Evolutionary conservation across 352 stramenopile species (phyloP).

Genomic region (Phytophthora fragariae): DNA sequence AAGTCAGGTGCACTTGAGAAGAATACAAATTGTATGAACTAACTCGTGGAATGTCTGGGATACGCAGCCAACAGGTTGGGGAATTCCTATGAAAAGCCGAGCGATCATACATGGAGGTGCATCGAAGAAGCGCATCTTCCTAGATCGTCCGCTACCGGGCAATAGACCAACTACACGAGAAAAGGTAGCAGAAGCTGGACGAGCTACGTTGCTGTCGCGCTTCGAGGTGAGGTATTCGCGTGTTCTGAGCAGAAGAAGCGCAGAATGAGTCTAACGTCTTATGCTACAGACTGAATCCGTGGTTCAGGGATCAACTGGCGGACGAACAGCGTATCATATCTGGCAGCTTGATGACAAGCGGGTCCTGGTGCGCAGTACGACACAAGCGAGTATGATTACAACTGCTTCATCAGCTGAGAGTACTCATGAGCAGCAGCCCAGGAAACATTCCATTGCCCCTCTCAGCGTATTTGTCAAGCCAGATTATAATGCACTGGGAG

Average conservation of each 20-base stretch:
- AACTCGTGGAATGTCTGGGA: neutral
- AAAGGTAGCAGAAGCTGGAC: slow-evolving; percentile 39
- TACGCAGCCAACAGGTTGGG: slow-evolving; percentile 50
- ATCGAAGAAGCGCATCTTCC: slow-evolving; percentile 59
- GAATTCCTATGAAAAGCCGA: slow-evolving; percentile 67
- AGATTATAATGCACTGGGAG: slow-evolving; percentile 59
- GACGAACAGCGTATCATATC: slow-evolving; percentile 62
- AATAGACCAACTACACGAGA: slow-evolving; percentile 40
- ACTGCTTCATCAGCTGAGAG: neutral
- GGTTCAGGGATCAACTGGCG: slow-evolving; percentile 31
- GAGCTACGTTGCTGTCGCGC: slow-evolving; percentile 31
- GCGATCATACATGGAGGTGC: slow-evolving; percentile 35
- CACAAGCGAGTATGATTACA: slow-evolving; percentile 23
- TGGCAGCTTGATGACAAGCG: slow-evolving; percentile 66
- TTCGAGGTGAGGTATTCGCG: slow-evolving; percentile 37
- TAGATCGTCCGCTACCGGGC: slow-evolving; percentile 57
- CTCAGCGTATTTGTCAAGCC: slow-evolving; percentile 80
- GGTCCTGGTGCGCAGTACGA: slow-evolving; percentile 70
- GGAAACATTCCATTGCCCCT: slow-evolving; percentile 14
- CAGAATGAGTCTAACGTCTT: neutral
- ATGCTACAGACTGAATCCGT: slow-evolving; percentile 29
- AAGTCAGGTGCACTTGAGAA: slow-evolving; percentile 6
- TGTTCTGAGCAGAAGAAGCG: neutral
- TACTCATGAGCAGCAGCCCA: slow-evolving; percentile 3
- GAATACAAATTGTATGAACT: neutral